Base-by-base conservation (phyloP, 306 rosid genomes). In the Inga laurina region DNA sequence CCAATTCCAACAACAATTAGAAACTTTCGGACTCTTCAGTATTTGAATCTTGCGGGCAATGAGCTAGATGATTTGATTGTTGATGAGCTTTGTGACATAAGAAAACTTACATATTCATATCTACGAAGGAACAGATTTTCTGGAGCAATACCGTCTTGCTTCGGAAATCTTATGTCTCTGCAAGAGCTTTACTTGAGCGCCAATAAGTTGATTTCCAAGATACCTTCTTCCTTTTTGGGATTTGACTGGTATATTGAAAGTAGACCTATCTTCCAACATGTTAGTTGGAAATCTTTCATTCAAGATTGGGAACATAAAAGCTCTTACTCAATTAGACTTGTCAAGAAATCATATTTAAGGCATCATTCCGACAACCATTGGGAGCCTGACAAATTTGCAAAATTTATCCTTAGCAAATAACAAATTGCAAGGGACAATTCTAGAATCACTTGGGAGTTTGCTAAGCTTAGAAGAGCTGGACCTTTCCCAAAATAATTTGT, bases 181-280 rank as follows among this genome's bases (percentile, higher is more conserved):
- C 79, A 81, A 43, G 11, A 24, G 11, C 43, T 86, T 5, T 12
- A 70, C 30, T 82, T 46, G 77, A 32, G 14, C 61, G 11, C 13
- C 22, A 69, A 56, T 21, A 21, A 56, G 7, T 56, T 56, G 62
- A 19, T 21, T 18, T 19, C 27, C 7, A 27, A 56, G 62, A 22
- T 84, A 19, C 87, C 82, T 0, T 69, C 79, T 30, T 27, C 81
- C 3, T n/a, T 62, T 56, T 19, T 56, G 62, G 62, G 21, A 56
- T 56, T 56, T 56, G 27, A 7, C 27, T 5, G 22, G 43, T 78
- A 52, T 30, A 27, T 12, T 83, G 70, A 4, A 12, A 9, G 15
- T 83, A 37, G 24, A 78, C 83, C 16, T 83, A 15, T 83, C 80
- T 41, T 78, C 76, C 14, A 78, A 83, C 64, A 30, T 52, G 72